phyloP scores from a whole-genome alignment of 768 basidiomycete genomes.

The Vararia minispora region DNA sequence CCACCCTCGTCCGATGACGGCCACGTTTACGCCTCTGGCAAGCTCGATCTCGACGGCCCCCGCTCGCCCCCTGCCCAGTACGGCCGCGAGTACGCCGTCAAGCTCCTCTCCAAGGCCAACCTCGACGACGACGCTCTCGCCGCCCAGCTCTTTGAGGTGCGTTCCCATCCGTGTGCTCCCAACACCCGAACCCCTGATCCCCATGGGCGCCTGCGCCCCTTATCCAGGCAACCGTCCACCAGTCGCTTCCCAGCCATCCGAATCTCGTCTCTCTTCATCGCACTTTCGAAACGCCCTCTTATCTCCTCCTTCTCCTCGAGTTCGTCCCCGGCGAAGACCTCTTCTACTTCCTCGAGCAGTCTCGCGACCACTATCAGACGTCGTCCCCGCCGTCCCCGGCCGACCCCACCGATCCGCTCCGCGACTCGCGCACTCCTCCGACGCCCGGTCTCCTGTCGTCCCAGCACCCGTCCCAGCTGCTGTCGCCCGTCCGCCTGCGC shows the following conservation, averaged over 20 bases:
- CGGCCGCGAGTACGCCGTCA: constrained; percentile 86
- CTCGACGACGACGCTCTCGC: constrained; percentile 79
- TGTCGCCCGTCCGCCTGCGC: constrained; percentile 79
- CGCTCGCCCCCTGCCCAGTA: constrained; percentile 31
- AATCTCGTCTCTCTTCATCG: constrained; percentile 94
- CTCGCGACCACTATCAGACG: constrained; percentile 73
- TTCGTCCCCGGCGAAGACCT: constrained; percentile 95
- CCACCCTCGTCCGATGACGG: constrained; percentile 23
- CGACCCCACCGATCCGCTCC: constrained; percentile 21
- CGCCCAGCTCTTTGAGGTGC: constrained; percentile 85
- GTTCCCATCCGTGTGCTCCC: too few relatives aligned
- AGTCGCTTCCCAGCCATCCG: constrained; percentile 78
- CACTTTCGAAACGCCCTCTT: constrained; percentile 86
- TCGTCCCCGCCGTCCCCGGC: constrained; percentile 21
- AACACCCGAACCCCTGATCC: too few relatives aligned
- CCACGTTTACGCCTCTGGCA: constrained; percentile 41
- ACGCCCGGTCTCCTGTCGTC: constrained; percentile 88
- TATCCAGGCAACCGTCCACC: constrained; percentile 80
- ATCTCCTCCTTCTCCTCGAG: constrained; percentile 87
- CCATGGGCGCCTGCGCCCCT: too few relatives aligned
- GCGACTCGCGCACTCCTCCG: constrained; percentile 65
- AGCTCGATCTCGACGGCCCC: constrained; percentile 23
- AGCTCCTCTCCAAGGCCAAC: constrained; percentile 91
- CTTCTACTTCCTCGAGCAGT: constrained; percentile 97
- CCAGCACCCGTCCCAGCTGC: constrained; percentile 65